phyloP scores from a whole-genome alignment of 2,329 filamentous ascomycete species.

The Pseudogymnoascus sp. region DNA sequence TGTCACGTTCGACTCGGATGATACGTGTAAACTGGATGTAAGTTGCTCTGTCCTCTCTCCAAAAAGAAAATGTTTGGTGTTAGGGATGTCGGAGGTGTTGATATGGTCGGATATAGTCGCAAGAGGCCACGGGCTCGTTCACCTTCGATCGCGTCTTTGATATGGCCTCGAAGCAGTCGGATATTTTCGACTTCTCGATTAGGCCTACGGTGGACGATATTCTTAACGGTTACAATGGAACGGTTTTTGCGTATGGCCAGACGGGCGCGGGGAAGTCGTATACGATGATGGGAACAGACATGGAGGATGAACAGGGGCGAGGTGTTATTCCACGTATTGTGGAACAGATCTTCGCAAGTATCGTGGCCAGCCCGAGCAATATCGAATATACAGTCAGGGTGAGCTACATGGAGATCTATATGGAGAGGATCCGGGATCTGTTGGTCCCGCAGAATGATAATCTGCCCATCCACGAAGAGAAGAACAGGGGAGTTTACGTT shows the following conservation, averaged over 20 bases:
- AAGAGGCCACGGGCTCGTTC: constrained; percentile 74
- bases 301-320: constrained; percentile 78
- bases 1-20: constrained; percentile 77
- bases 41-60: too few species aligned
- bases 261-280: constrained; percentile 98
- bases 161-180: constrained; percentile 80
- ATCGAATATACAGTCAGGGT: constrained; percentile 99
- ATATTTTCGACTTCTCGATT: constrained; percentile 98
- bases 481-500: constrained; percentile 91
- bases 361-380: constrained; percentile 80
- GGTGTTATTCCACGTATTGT: constrained; percentile 96
- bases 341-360: constrained; percentile 94
- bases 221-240: constrained; percentile 97
- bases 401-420: constrained; percentile 99
- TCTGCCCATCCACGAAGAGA: constrained; percentile 94
- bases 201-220: constrained; percentile 94
- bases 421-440: constrained; percentile 95
- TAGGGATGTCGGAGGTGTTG: neutral
- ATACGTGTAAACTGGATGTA: constrained; percentile 82
- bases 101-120: too few species aligned
- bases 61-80: too few species aligned
- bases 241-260: constrained; percentile 96
- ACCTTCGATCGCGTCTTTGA: constrained; percentile 98
- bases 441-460: constrained; percentile 91
- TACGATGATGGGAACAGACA: constrained; percentile 96